Conservation (phyloP, 345 rosid genomes). For the Salix purpurea region DNA sequence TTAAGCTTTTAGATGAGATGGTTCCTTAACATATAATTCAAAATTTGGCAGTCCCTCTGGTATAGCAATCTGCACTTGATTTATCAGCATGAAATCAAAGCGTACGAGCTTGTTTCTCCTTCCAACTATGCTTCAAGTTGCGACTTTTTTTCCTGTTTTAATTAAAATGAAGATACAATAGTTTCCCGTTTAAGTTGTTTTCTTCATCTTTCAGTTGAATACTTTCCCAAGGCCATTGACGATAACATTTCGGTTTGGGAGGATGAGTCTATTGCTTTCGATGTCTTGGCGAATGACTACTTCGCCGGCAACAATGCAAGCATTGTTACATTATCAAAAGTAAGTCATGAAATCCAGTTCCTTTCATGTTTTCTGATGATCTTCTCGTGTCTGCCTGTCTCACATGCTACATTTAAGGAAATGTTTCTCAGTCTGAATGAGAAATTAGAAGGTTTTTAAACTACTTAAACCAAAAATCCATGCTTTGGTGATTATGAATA, state of each 20-base stretch:
- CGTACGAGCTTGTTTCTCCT: not conserved
- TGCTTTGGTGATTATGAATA: not conserved
- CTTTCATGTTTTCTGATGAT: not conserved
- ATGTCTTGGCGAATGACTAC: constrained; percentile 71
- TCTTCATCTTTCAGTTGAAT: constrained; percentile 49
- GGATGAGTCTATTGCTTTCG: constrained; percentile 77
- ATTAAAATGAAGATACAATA: not conserved
- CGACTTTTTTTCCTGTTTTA: not conserved
- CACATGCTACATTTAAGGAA: not conserved
- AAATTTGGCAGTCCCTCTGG: not conserved
- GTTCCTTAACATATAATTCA: not conserved
- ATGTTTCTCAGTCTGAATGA: not conserved
- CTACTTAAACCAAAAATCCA: not conserved
- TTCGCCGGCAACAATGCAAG: constrained; percentile 58
- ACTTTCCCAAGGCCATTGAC: constrained; percentile 76
- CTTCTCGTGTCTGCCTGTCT: not conserved
- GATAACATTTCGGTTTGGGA: constrained; percentile 67
- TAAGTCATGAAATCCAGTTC: constrained; percentile 20
- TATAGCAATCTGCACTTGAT: not conserved
- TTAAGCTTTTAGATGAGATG: too few species aligned
- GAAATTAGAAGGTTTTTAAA: not conserved
- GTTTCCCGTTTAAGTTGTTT: not conserved
- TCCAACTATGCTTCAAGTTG: not conserved
- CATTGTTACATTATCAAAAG: constrained; percentile 57
- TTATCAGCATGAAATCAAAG: not conserved